Base-by-base conservation (phyloP, 495 filamentous ascomycete species). In the Penicillium waksmanii region DNA sequence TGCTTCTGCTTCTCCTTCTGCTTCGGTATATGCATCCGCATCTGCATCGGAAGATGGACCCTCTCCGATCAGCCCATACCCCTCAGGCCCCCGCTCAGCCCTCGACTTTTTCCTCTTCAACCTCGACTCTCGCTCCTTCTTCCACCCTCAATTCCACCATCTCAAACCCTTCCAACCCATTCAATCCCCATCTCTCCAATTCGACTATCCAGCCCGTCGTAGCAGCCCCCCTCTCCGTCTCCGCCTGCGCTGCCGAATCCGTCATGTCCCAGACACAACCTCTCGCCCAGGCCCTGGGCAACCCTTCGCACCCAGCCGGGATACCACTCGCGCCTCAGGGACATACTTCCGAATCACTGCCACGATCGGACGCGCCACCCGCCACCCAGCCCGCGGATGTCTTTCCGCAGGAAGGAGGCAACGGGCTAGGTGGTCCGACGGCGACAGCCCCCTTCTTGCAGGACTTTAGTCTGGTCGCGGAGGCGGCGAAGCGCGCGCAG, bases 401-500 rank as follows among this genome's bases (percentile, higher is more conserved):
- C 34, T 72, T 73, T 46, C 67, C 70, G 2, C 73, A 77, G 21
- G 66, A 74, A 48, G 70, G 72, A 48, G 70, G 72, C 33, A 51
- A 66, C 65, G 57, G 67, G 60, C 31, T 82, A 61, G 73, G 85
- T 9, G 74, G 72, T n/a, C 78, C 77, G 8, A 81, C 76, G 27
- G 79, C 76, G 35, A 91, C 71, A 71, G 85, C 73, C 51, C 82
- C 66, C 7, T 92, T 89, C 70, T 75, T 93, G 51, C 84, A 86
- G 58, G 89, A 96, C 73, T 91, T 91, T 70, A 93, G 82, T 52
- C 82, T 98, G 21, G 85, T 98, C 13, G 93, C 93, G n/a, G 94
- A 98, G 75, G 94, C 94, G 3, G 94, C 92, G 51, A 96, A 96
- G 70, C 84, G 94, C 44, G 94, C 94, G 8, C 91, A 96, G 76